phyloP scores from a whole-genome alignment of 495 filamentous ascomycete species.

The Penicillium robsamsonii region DNA sequence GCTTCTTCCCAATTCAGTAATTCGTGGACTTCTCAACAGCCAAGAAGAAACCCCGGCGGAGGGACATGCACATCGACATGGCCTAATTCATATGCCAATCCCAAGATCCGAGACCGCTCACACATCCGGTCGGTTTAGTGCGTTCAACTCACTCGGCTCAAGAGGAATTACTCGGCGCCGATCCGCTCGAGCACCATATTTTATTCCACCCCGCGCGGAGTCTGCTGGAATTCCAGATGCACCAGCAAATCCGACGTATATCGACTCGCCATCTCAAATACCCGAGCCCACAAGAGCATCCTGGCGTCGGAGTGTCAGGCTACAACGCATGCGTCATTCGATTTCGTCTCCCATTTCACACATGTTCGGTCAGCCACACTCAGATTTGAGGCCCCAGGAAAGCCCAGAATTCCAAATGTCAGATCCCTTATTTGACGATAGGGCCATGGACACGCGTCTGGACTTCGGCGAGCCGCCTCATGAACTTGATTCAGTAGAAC shows the following conservation, averaged over 20 bases:
- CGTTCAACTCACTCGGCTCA: constrained; percentile 41
- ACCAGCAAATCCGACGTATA: constrained; percentile 19
- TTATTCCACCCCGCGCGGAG: constrained; percentile 38
- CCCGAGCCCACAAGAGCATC: constrained; percentile 37
- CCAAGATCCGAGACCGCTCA: constrained; percentile 40
- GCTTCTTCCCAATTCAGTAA: constrained; percentile 50
- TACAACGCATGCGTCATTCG: constrained; percentile 46
- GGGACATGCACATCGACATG: constrained; percentile 50
- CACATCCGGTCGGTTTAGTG: constrained; percentile 42
- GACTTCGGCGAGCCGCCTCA: constrained; percentile 41
- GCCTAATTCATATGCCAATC: constrained; percentile 39
- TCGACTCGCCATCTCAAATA: constrained; percentile 26
- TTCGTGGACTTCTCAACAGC: constrained; percentile 43
- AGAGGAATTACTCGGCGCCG: constrained; percentile 42
- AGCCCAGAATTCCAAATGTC: constrained; percentile 2
- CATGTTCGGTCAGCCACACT: constrained; percentile 43
- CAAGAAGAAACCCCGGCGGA: constrained; percentile 50
- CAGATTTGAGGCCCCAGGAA: constrained; percentile 20
- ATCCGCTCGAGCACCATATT: constrained; percentile 37
- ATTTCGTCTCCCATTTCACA: constrained; percentile 45
- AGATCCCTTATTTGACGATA: constrained; percentile 12
- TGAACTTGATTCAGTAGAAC: constrained; percentile 46
- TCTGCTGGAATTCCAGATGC: constrained; percentile 29
- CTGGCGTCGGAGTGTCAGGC: constrained; percentile 44
- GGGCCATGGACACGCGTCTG: constrained; percentile 43